Base-by-base conservation (phyloP, 768 basidiomycete genomes). In the Boletus rufocinnamomeus region DNA sequence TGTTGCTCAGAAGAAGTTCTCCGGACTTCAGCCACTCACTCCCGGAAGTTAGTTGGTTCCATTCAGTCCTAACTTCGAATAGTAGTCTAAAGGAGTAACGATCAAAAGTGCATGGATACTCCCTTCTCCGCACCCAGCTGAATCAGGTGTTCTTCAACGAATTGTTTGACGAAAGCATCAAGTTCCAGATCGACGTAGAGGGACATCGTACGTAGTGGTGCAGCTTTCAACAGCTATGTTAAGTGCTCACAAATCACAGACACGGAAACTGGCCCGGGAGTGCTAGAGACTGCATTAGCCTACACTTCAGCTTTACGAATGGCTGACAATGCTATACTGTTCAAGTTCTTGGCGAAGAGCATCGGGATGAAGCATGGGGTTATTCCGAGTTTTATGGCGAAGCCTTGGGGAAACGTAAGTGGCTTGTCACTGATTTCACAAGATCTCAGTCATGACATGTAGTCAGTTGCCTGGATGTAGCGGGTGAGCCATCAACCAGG, bases 381-480 rank as follows among this genome's bases (percentile, higher is more conserved):
- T 55, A 83, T 93, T 40, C 96, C 97, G 2, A 96, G 93, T 59
- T 99, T 99, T 75, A 98, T 98, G 96, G 95, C 95, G 0, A 98
- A 98, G 67, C 95, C 95, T 27, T 97, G 93, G 91, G 88, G 87
- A 34, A 87, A 93, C 67, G 94, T 95, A 68, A 69, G 88, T 77
- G 14, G 35, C 9, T 56, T 49, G 3, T 25, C 30, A 40, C 6
- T 32, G 6, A 54, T 19, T 43, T 40, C 35, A 21, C 35, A 28
- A 49, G 49, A 35, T 67, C 45, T 57, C 32, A 9, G 32, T 53
- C 34, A 47, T 51, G 37, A 61, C 56, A 28, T 35, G 13, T 40
- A 10, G 11, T 41, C 64, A 97, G 91, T 83, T 98, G 62, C 95
- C 97, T 37, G 97, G 97, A 4, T 95, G 93, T 71, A 95, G 93